A percentile compares a stretch with the other conserved stretches of the same genome.
phyloP scores from a whole-genome alignment of 2,329 filamentous ascomycete genomes.

The Sclerotinia subarctica region DNA sequence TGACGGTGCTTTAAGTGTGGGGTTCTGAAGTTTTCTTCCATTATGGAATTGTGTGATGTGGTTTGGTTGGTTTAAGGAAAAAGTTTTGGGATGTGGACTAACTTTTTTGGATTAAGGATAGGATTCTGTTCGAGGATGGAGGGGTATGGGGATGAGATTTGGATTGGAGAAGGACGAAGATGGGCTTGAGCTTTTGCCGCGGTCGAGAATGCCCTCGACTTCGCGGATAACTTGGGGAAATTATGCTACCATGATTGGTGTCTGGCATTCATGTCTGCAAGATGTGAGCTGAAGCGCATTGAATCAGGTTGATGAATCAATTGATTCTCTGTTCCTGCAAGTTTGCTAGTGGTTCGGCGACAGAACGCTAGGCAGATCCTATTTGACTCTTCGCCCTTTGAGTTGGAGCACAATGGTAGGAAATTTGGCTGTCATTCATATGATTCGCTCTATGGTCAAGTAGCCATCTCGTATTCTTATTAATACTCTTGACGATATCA shows the following conservation, averaged over 20 bases:
- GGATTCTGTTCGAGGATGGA: not conserved
- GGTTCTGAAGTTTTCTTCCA: constrained; percentile 29
- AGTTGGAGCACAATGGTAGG: not conserved
- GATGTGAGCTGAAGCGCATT: not conserved
- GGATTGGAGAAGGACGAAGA: not conserved
- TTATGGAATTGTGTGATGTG: not conserved
- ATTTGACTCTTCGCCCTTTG: not conserved
- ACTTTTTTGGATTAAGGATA: not conserved
- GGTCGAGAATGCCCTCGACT: not conserved
- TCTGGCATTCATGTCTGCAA: not conserved
- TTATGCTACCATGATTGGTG: not conserved
- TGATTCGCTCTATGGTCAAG: not conserved
- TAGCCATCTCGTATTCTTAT: not conserved
- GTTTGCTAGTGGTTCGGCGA: not conserved
- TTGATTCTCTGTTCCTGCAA: not conserved
- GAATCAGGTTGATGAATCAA: not conserved
- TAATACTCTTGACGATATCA: not conserved
- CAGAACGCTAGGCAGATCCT: not conserved
- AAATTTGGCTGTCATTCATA: not conserved
- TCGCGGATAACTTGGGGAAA: too few relatives aligned
- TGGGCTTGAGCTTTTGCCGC: not conserved
- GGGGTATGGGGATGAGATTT: not conserved
- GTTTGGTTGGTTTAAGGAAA: not conserved
- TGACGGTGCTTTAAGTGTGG: constrained; percentile 37
- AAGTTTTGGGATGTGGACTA: not conserved